phyloP scores from a whole-genome alignment of 768 basidiomycete species.

The Cyclocybe aegerita region DNA sequence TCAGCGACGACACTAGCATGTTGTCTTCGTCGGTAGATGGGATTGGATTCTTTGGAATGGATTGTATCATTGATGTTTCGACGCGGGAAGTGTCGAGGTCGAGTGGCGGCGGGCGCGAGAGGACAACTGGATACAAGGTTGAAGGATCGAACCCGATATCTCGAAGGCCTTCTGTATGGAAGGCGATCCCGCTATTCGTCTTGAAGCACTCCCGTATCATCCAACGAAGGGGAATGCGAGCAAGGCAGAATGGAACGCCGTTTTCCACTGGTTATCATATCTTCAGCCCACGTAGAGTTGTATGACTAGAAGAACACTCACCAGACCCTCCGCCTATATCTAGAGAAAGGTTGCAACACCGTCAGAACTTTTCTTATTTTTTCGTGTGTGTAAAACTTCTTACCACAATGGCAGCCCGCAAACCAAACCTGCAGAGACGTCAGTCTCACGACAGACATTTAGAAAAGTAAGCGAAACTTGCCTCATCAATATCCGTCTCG shows the following conservation, averaged over 20 bases:
- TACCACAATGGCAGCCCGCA: conserved; percentile 46
- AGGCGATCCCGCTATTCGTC: conserved; percentile 56
- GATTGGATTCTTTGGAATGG: conserved; percentile 28
- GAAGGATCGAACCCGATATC: conserved; percentile 36
- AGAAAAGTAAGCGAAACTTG: conserved; percentile 22
- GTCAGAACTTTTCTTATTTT: not conserved
- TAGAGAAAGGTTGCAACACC: conserved; percentile 13
- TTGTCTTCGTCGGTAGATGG: conserved; percentile 6
- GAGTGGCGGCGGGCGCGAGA: conserved; percentile 40
- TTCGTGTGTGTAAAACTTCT: conserved; percentile 1
- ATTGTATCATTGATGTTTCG: conserved; percentile 15
- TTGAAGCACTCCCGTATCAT: conserved; percentile 71
- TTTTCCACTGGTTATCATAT: conserved; percentile 32
- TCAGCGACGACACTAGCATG: conserved; percentile 5
- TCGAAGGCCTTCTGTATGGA: conserved; percentile 43
- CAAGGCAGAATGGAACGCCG: conserved; percentile 37
- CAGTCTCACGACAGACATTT: not conserved
- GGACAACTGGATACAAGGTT: conserved; percentile 36
- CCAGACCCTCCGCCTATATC: conserved; percentile 58
- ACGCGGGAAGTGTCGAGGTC: conserved; percentile 26
- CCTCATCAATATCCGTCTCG: conserved; percentile 47
- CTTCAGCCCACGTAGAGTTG: not conserved
- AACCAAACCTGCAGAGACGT: conserved; percentile 25
- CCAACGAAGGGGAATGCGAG: conserved; percentile 59
- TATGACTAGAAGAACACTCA: conserved; percentile 6